phyloP scores from a whole-genome alignment of 225 moss, liverwort and hornwort species.

The Sphagnum contortum region DNA sequence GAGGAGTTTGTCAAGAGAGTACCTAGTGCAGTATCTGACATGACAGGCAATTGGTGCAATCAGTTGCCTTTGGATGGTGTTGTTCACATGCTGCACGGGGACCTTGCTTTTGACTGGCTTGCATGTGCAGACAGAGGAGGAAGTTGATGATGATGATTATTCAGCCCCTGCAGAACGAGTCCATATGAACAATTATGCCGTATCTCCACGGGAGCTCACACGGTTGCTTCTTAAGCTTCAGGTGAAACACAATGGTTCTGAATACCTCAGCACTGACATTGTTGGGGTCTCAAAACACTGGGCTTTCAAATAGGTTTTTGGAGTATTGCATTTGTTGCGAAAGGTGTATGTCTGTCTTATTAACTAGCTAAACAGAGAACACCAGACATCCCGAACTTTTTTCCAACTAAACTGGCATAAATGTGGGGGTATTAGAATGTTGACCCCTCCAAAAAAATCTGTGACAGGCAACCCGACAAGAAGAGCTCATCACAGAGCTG shows the following conservation, averaged over 20 bases:
- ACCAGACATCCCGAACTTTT: no score
- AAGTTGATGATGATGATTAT: conserved; percentile 22
- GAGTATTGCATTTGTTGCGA: no score
- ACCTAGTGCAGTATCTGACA: no score
- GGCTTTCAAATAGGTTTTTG: no score
- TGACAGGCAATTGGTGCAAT: conserved; percentile 3
- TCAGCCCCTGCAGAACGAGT: conserved; percentile 29
- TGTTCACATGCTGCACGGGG: conserved; percentile 36
- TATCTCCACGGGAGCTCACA: conserved; percentile 45
- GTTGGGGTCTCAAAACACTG: no score
- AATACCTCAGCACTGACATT: no score
- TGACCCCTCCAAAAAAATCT: no score
- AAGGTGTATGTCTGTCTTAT: no score
- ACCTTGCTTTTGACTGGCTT: conserved; percentile 30
- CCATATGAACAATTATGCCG: conserved; percentile 38
- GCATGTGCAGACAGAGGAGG: conserved; percentile 24
- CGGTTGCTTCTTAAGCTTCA: conserved; percentile 43
- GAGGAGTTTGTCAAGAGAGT: no score
- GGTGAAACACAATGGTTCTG: conserved; percentile 7
- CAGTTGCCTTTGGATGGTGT: conserved; percentile 46
- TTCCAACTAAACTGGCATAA: no score
- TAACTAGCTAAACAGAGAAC: no score
- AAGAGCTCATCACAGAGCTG: conserved; percentile 8
- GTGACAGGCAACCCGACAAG: conserved; percentile 6
- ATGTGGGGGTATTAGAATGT: no score